A percentile compares a stretch with the other conserved stretches of the same genome.
phyloP scores from a whole-genome alignment of 1,284 basidiomycete species.

The Malassezia slooffiae region DNA sequence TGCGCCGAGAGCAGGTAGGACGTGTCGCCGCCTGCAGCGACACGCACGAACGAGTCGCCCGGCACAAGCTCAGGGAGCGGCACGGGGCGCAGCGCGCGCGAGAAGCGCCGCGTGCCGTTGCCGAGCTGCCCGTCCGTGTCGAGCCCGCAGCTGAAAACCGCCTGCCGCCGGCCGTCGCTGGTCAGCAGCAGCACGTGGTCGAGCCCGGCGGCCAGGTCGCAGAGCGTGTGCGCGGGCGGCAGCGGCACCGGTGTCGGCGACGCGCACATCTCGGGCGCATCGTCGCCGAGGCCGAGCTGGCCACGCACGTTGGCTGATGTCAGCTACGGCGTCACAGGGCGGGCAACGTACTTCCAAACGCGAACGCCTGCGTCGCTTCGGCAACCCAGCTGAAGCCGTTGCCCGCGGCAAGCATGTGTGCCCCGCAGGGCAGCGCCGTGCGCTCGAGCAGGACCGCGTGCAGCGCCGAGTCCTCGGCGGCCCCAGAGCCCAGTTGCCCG shows the following conservation, averaged over 20 bases:
- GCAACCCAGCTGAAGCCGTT: constrained; percentile 1
- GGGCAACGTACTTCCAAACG: no score
- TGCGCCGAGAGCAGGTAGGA: constrained; percentile 14
- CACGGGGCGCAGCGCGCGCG: not conserved
- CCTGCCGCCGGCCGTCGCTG: not conserved
- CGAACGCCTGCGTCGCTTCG: no score
- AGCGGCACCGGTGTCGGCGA: not conserved
- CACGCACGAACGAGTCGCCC: not conserved
- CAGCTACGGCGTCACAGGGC: no score
- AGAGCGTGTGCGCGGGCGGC: not conserved
- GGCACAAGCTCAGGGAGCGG: not conserved
- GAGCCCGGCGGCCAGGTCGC: constrained; percentile 3
- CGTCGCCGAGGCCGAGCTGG: constrained; percentile 1
- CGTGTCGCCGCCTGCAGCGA: constrained; percentile 26
- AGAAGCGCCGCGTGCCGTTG: not conserved
- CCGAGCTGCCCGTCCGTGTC: constrained; percentile 34
- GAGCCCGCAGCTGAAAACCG: constrained; percentile 11
- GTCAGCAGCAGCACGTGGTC: constrained; percentile 9
- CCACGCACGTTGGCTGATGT: constrained; percentile 7
- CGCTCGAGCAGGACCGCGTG: not conserved
- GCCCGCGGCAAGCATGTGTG: constrained; percentile 4
- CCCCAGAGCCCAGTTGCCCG: constrained; percentile 1
- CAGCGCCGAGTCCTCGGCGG: not conserved
- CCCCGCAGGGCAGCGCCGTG: no score
- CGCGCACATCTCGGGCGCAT: no score